phyloP scores from a whole-genome alignment of 2,329 filamentous ascomycete genomes.

The Cryoendolithus antarcticus region DNA sequence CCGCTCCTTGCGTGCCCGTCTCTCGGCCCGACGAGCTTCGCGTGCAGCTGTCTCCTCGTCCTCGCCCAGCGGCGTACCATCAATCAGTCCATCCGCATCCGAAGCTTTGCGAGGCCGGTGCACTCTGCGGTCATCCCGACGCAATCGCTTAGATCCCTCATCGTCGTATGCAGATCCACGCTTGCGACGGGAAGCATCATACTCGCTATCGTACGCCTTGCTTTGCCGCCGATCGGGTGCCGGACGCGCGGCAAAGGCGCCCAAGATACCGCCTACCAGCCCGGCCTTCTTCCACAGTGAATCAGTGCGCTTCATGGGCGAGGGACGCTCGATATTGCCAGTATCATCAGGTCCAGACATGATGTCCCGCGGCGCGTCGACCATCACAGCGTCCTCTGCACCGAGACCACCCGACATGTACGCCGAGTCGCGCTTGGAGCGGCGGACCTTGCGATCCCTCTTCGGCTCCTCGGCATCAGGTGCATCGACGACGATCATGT shows the following conservation, averaged over 20 bases:
- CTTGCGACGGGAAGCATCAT: constrained; percentile 19
- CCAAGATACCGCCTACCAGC: constrained; percentile 44
- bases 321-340: constrained; percentile 40
- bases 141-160: constrained; percentile 23
- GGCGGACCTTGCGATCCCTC: constrained; percentile 17
- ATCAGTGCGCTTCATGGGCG: constrained; percentile 47
- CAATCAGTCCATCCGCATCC: constrained; percentile 16
- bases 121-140: constrained; percentile 25
- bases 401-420: constrained; percentile 27
- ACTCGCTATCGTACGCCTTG: constrained; percentile 24
- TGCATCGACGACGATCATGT: constrained; percentile 42
- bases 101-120: constrained; percentile 18
- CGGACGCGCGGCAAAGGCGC: constrained; percentile 23
- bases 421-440: constrained; percentile 28
- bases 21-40: constrained; percentile 22
- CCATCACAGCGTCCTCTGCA: constrained; percentile 30
- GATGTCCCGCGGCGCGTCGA: constrained; percentile 29
- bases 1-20: constrained; percentile 21
- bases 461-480: constrained; percentile 19
- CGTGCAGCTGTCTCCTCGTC: constrained; percentile 16
- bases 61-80: constrained; percentile 17
- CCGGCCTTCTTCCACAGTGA: constrained; percentile 40
- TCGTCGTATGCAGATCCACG: constrained; percentile 22
- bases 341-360: constrained; percentile 38
- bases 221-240: constrained; percentile 17